These are phyloP conservation scores for Shiraia bambusicola DNA, from an alignment of 2,329 filamentous ascomycete species.

Conservation along the genomic window DNA sequence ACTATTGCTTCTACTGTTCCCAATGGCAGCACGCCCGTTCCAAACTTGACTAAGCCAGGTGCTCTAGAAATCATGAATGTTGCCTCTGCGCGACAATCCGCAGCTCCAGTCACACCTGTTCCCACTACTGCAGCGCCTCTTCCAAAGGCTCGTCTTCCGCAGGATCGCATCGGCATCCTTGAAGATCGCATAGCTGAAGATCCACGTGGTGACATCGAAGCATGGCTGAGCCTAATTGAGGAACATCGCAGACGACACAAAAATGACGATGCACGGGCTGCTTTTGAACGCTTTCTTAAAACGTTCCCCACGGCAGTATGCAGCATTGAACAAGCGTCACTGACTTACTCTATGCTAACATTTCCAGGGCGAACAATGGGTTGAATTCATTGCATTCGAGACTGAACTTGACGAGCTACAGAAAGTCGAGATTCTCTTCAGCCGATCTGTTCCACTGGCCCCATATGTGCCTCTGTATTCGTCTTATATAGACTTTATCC, in stretches of 20 bases:
- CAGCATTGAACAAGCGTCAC: slow-evolving; percentile 27
- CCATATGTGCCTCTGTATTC: slow-evolving; percentile 88
- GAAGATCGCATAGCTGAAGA: slow-evolving; percentile 93
- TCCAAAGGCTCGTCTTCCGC: slow-evolving; percentile 60
- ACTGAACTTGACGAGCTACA: slow-evolving; percentile 80
- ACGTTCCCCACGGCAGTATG: slow-evolving; percentile 90
- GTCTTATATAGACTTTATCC: slow-evolving; percentile 91
- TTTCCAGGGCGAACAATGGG: slow-evolving; percentile 86
- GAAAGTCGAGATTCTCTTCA: slow-evolving; percentile 81
- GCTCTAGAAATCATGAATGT: slow-evolving; percentile 27
- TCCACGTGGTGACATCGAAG: slow-evolving; percentile 86
- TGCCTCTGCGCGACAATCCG: slow-evolving; percentile 40
- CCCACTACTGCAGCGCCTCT: slow-evolving; percentile 31
- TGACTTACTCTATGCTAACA: slow-evolving; percentile 42
- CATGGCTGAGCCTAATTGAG: slow-evolving; percentile 84
- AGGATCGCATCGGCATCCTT: slow-evolving; percentile 75
- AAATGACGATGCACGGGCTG: slow-evolving; percentile 74
- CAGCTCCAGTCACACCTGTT: slow-evolving; percentile 42
- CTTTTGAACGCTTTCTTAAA: slow-evolving; percentile 83
- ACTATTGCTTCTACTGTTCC: slow-evolving; percentile 54
- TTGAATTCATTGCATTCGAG: slow-evolving; percentile 86
- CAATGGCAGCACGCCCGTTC: slow-evolving; percentile 46
- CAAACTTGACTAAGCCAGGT: slow-evolving; percentile 41
- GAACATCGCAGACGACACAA: slow-evolving; percentile 82
- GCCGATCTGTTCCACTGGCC: slow-evolving; percentile 72